These are phyloP conservation scores for Calocera viscosa DNA, from an alignment of 768 basidiomycete genomes.

Conservation along the genomic window DNA sequence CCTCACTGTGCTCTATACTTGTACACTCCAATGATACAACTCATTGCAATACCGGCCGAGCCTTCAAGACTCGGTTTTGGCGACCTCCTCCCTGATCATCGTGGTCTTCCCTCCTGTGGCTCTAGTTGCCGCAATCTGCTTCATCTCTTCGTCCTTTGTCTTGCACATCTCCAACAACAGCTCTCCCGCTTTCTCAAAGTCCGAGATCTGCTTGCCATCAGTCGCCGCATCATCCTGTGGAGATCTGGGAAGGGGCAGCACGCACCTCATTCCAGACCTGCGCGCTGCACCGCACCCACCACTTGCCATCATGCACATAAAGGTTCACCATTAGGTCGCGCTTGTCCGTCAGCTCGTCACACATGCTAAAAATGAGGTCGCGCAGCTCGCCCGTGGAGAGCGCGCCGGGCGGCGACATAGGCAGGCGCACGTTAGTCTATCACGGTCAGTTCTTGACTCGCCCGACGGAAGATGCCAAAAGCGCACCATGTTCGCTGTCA, in stretches of 20 bases:
- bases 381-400: not conserved
- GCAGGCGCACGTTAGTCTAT: not conserved
- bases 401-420: not conserved
- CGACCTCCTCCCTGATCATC: too few species aligned
- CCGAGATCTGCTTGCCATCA: not conserved
- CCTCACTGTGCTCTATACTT: too few species aligned
- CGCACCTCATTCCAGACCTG: constrained; percentile 40
- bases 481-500: constrained; percentile 60
- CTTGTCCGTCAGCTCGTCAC: not conserved
- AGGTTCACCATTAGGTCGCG: constrained; percentile 9
- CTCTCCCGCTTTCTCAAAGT: not conserved
- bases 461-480: not conserved
- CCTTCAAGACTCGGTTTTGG: too few species aligned
- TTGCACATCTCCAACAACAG: not conserved
- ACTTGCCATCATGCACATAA: constrained; percentile 31
- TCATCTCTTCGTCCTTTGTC: not conserved
- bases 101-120: not conserved
- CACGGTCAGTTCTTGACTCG: not conserved
- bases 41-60: too few species aligned
- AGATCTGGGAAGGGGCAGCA: not conserved
- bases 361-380: constrained; percentile 1
- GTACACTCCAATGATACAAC: too few species aligned
- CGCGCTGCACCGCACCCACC: constrained; percentile 39
- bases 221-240: not conserved
- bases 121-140: not conserved